phyloP scores from a whole-genome alignment of 176 grass and related monocot genomes.

The Ananas comosus region DNA sequence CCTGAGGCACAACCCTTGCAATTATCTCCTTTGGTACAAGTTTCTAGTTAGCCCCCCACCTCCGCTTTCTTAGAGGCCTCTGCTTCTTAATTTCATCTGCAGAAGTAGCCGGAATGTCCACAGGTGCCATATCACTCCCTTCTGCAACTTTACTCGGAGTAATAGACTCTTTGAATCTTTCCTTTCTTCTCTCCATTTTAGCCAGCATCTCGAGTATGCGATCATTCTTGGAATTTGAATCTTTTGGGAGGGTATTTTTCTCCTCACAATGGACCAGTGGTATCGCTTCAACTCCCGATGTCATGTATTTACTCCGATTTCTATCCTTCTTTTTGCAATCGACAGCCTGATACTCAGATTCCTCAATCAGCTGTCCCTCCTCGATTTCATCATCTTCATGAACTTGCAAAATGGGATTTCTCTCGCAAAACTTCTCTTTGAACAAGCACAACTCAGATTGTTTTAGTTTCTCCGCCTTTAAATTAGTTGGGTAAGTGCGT shows the following conservation, averaged over 20 bases:
- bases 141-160: constrained; percentile 21
- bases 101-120: constrained; percentile 11
- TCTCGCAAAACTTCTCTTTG: constrained; percentile 12
- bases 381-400: constrained; percentile 45
- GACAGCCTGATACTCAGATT: constrained; percentile 17
- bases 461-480: constrained; percentile 15
- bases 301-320: constrained; percentile 20
- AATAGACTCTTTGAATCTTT: constrained; percentile 65
- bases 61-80: constrained; percentile 64
- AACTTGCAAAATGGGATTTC: constrained; percentile 9
- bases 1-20: not conserved
- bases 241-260: constrained; percentile 17
- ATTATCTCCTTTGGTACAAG: not conserved
- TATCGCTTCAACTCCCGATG: constrained; percentile 32
- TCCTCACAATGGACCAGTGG: constrained; percentile 3
- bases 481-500: constrained; percentile 9
- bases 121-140: constrained; percentile 14
- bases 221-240: constrained; percentile 12
- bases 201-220: constrained; percentile 50
- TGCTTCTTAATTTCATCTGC: constrained; percentile 42
- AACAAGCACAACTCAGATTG: not conserved
- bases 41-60: constrained; percentile 33
- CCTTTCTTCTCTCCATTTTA: constrained; percentile 79
- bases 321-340: constrained; percentile 19
- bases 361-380: constrained; percentile 52